phyloP scores from a whole-genome alignment of 176 grass and related monocot species.

The Pontederia paniculata region DNA sequence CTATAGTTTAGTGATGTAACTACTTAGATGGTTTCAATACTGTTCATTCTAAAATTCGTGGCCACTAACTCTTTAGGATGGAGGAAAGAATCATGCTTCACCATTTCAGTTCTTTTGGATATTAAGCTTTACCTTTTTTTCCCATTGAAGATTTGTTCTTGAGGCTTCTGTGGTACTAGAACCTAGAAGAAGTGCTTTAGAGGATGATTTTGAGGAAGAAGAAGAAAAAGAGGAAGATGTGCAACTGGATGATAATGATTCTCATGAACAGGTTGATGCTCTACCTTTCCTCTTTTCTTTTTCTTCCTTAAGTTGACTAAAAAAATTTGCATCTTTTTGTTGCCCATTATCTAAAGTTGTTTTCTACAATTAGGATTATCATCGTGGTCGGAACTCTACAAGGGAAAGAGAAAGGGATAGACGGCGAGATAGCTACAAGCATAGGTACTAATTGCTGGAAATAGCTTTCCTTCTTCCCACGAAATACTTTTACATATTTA shows the following conservation, averaged over 20 bases:
- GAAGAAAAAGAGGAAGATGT: conserved; percentile 79
- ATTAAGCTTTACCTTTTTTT: not conserved
- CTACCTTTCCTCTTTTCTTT: not conserved
- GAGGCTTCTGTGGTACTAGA: conserved; percentile 77
- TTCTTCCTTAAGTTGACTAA: not conserved
- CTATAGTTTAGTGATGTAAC: no score
- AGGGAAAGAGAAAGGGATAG: conserved; percentile 48
- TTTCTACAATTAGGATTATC: conserved; percentile 34
- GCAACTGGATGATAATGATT: conserved; percentile 45
- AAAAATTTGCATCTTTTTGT: not conserved
- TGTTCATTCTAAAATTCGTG: no score
- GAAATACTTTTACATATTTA: not conserved
- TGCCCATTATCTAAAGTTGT: conserved; percentile 8
- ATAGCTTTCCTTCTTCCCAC: not conserved
- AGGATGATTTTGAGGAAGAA: conserved; percentile 99
- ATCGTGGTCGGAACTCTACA: conserved; percentile 61
- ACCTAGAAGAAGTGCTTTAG: conserved; percentile 85
- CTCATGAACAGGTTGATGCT: conserved; percentile 33
- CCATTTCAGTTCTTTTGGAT: not conserved
- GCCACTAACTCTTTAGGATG: no score
- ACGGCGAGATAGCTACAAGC: conserved; percentile 44
- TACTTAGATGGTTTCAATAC: no score
- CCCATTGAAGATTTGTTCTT: conserved; percentile 51
- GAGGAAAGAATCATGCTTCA: no score
- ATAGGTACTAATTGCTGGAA: conserved; percentile 14